Conservation (phyloP, 345 rosid genomes). For the Aethionema arabicum region DNA sequence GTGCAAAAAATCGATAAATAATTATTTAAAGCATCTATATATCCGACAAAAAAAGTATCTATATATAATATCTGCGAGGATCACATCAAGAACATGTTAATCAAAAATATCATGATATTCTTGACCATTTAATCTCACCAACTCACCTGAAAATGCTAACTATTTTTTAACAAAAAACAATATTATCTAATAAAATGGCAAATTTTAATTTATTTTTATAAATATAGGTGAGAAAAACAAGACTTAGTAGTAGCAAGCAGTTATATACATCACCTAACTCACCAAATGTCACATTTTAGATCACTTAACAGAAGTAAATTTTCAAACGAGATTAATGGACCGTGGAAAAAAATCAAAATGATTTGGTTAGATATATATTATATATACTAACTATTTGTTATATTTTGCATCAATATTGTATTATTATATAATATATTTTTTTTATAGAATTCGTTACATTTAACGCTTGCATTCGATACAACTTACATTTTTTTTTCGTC, state of each 20-base stretch:
- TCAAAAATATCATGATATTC: not conserved
- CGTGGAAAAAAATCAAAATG: not conserved
- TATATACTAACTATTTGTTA: too few species aligned
- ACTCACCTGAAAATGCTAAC: not conserved
- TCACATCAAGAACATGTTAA: not conserved
- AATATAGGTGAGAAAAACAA: slow-evolving; percentile 23
- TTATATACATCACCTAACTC: slow-evolving; percentile 26
- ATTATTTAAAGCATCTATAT: too few species aligned
- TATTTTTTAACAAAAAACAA: not conserved
- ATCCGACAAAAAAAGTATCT: too few species aligned
- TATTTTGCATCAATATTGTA: too few species aligned
- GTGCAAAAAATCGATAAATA: too few species aligned
- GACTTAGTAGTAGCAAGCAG: slow-evolving; percentile 22
- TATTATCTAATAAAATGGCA: too few species aligned
- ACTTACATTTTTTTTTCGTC: too few species aligned
- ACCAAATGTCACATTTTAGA: slow-evolving; percentile 21
- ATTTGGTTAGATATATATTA: not conserved
- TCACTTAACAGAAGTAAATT: slow-evolving; percentile 17
- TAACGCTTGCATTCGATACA: too few species aligned
- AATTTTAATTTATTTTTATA: too few species aligned
- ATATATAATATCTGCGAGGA: not conserved
- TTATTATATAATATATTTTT: too few species aligned
- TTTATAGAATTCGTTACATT: too few species aligned
- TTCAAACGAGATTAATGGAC: slow-evolving; percentile 12
- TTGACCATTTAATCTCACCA: slow-evolving; percentile 15